Evolutionary conservation across 1,284 basidiomycete species (phyloP), one percentile per base, ranked within the genome.

Genomic region (Bjerkandera adusta): DNA sequence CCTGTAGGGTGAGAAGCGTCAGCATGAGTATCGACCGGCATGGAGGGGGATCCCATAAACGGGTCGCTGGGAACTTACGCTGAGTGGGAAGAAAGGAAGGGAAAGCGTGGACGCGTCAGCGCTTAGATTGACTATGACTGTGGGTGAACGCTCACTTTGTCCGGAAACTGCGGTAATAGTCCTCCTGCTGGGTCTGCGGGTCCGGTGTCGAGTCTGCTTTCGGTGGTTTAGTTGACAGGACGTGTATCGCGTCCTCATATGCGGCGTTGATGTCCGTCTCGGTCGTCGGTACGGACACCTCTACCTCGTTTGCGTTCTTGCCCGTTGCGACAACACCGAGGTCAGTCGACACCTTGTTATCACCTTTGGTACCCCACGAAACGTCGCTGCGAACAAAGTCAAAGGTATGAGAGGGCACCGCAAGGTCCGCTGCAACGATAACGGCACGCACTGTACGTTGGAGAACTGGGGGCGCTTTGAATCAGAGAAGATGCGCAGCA

Each of bases 331-430:
- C 89, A 1, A 85, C 83, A 42, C 92, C 92, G 2, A 95, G 77
- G 57, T 92, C 89, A n/a, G 85, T 87, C 42, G 73, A 77, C 27
- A 87, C 77, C 59, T 85, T 92, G 69, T 92, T 92, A 66, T 94
- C 91, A 18, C 90, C 91, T 63, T 95, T 94, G 1, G 91, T 94
- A 30, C 90, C 91, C 92, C 92, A 94, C 1, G 87, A 89, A 1
- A 91, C 82, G 54, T 91, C 87, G 62, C 68, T 71, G 44, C 21
- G 32, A 15, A 59, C 61, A 33, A 33, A 37, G 8, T 4, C 30
- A 47, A 36, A 15, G 13, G 26, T 20, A 12, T 44, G 45, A 40
- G 43, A 33, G 18, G 34, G 34, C 34, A 38, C 45, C 51, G 34
- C 25, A 48, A 30, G 18, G 7, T 34, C 32, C 26, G 33, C 36